Evolutionary conservation across 805 yeast species (phyloP), one percentile per base, ranked within the genome.

Genomic region (Metschnikowia matae): DNA sequence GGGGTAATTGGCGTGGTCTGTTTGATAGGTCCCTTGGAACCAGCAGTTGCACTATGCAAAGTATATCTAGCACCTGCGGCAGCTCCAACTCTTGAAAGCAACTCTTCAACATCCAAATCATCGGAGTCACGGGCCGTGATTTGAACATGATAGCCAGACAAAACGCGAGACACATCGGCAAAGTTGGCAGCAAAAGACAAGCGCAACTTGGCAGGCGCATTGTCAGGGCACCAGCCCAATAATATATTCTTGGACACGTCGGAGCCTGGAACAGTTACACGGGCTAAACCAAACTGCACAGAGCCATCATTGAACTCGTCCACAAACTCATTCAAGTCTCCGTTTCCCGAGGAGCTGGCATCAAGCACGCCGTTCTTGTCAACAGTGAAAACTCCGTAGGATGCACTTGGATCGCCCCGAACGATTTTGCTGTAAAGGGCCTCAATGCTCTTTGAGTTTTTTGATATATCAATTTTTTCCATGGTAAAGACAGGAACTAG

Each of bases 181-280:
- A 86, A 84, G 67, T 87, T 87, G 53, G 82, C 71, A 26, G 92
- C 90, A 69, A 84, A 87, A 1, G 90, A 83, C 42, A 88, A 79
- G 60, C 89, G 80, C 26, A 85, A 75, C 63, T 84, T 86, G 75
- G 77, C 55, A 47, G 97, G 96, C 20, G 96, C 91, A 50, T 92
- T 88, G 67, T 94, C 98, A 6, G 99, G 99, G 71, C 96, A 88
- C 97, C 97, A 92, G 46, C 97, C 98, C 36, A 94, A 76, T 44
- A 94, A 74, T 32, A 92, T 79, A 56, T 88, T 75, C 73, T 94
- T 94, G 62, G 81, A 80, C 34, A 94, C 91, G 59, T 87, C 94
- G 3, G 96, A 86, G n/a, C 94, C 95, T 49, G 92, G 92, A 50
- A 92, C 96, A 50, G 83, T 82, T 43, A 92, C 89, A 48, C 96